Percentiles rank a stretch among this genome's conserved stretches.
These are phyloP conservation scores for Xylaria sp. DNA, from an alignment of 2,329 filamentous ascomycete genomes.

Conservation along the genomic window DNA sequence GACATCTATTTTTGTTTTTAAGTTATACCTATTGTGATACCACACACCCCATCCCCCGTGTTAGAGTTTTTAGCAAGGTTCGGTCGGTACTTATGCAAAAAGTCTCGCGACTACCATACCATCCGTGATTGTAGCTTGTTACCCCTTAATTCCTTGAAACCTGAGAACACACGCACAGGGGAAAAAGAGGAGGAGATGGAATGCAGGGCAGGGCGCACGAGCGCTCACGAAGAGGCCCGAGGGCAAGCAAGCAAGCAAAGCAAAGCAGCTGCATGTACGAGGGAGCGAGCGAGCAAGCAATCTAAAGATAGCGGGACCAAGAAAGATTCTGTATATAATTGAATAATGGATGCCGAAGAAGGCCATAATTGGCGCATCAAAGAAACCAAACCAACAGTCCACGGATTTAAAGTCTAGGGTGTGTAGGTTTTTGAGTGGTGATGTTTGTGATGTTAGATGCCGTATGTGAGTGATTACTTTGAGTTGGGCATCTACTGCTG, in stretches of 20 bases:
- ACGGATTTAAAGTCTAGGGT: too few species aligned
- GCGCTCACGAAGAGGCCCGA: too few species aligned
- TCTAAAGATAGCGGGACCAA: neutral
- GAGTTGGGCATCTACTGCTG: too few species aligned
- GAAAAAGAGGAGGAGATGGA: too few species aligned
- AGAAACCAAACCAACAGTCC: too few species aligned
- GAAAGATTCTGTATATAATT: constrained; percentile 28
- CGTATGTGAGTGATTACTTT: too few species aligned
- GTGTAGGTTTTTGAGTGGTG: too few species aligned
- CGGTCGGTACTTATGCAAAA: constrained; percentile 11
- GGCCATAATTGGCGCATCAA: neutral
- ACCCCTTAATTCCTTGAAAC: neutral
- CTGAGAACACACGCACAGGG: too few species aligned
- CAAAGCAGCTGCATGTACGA: constrained; percentile 8
- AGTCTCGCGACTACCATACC: constrained; percentile 19
- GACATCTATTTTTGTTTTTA: constrained; percentile 9
- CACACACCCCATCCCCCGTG: neutral
- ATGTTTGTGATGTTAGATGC: too few species aligned
- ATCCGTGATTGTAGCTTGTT: constrained; percentile 6
- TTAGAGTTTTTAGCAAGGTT: constrained; percentile 11
- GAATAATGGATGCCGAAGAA: constrained; percentile 22
- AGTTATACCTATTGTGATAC: constrained; percentile 18
- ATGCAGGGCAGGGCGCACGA: too few species aligned
- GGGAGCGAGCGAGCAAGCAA: constrained; percentile 6
- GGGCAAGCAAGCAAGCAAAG: constrained; percentile 10